Evolutionary conservation across 202 grass and related monocot species (phyloP).

Genomic region (Alloteropsis angusta): DNA sequence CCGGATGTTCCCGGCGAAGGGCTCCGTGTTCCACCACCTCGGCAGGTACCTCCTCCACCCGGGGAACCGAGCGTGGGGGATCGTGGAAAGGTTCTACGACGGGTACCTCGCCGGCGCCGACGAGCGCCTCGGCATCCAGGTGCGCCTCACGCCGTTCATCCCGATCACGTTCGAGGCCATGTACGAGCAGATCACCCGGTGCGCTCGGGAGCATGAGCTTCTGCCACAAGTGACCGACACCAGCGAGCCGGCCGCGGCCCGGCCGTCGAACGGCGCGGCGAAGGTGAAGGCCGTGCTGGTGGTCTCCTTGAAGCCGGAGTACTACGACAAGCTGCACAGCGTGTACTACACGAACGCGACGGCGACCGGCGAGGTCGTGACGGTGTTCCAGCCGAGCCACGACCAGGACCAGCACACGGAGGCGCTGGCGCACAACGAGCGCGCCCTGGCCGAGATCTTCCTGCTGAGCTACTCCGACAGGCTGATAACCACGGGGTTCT

Average conservation of each 20-base stretch:
- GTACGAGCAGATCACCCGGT: slow-evolving; percentile 42
- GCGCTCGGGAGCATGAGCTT: slow-evolving; percentile 25
- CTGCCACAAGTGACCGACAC: slow-evolving; percentile 32
- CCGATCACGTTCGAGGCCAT: slow-evolving; percentile 25
- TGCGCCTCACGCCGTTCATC: slow-evolving; percentile 16
- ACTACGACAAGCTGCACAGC: slow-evolving; percentile 63
- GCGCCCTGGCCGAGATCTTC: slow-evolving; percentile 68
- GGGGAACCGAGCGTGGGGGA: slow-evolving; percentile 38
- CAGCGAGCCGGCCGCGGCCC: neutral
- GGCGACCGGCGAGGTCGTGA: slow-evolving; percentile 39
- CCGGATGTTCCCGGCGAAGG: slow-evolving; percentile 48
- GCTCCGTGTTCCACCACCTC: slow-evolving; percentile 49
- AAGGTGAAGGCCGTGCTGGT: slow-evolving; percentile 50
- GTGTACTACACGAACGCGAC: slow-evolving; percentile 65
- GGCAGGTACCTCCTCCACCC: slow-evolving; percentile 64
- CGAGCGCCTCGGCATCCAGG: slow-evolving; percentile 55
- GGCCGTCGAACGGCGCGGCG: neutral
- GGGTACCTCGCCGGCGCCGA: slow-evolving; percentile 52
- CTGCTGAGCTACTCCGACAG: slow-evolving; percentile 54
- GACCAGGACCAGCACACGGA: slow-evolving; percentile 52
- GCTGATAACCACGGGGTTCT: slow-evolving; percentile 51
- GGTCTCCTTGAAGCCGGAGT: slow-evolving; percentile 40
- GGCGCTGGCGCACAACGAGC: slow-evolving; percentile 51
- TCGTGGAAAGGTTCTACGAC: slow-evolving; percentile 35
- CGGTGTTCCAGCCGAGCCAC: slow-evolving; percentile 71